Evolutionary conservation across 2,329 filamentous ascomycete species (phyloP).

Genomic region (Ceratocystis harringtonii): DNA sequence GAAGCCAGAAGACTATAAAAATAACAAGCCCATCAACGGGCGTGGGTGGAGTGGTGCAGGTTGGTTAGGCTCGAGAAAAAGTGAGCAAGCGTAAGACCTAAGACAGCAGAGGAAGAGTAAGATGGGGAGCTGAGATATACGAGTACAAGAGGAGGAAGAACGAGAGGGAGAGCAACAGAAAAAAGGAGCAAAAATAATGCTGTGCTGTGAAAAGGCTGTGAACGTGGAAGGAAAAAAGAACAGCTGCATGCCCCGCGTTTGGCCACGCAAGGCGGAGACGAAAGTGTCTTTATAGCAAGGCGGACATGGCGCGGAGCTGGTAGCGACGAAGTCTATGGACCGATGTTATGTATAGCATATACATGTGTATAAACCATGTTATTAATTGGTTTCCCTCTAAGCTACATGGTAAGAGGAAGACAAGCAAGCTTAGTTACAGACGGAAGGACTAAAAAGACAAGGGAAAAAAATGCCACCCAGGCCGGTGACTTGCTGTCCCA

Average conservation of each 20-base stretch:
- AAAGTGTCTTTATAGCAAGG: neutral
- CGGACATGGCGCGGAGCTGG: neutral
- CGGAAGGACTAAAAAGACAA: too few species aligned
- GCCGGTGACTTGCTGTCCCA: too few species aligned
- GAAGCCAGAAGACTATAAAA: neutral
- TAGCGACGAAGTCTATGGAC: neutral
- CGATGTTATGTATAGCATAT: too few species aligned
- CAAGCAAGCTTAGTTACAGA: too few species aligned
- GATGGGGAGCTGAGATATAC: neutral
- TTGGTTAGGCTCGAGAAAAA: too few species aligned
- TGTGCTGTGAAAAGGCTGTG: neutral
- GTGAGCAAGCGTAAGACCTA: neutral
- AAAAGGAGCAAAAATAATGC: neutral
- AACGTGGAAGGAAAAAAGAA: neutral
- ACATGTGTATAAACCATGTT: too few species aligned
- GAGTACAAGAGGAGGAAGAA: neutral
- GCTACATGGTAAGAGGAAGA: too few species aligned
- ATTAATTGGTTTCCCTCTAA: too few species aligned
- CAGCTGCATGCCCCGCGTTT: neutral
- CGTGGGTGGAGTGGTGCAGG: too few species aligned
- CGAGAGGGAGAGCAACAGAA: neutral
- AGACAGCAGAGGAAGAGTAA: neutral
- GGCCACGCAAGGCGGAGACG: neutral
- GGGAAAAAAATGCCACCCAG: too few species aligned
- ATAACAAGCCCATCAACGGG: too few species aligned